Evolutionary conservation across 192 early-diverging fungal genomes (phyloP).

Genomic region (Lunasporangiospora selenospora): DNA sequence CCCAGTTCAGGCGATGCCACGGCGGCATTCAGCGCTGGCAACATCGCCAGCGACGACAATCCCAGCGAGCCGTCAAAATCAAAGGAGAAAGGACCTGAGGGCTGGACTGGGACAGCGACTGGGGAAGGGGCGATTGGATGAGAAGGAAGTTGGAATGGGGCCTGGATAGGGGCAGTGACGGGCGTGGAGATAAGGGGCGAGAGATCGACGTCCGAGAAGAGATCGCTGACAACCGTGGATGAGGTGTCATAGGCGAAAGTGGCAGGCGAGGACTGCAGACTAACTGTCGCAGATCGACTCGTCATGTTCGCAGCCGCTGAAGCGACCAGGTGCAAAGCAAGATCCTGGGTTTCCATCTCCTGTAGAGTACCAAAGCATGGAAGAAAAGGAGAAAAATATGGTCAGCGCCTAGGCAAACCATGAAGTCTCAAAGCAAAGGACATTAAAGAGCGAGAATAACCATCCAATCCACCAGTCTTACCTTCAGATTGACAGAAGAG

Average conservation of each 20-base stretch:
- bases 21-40: too few species aligned
- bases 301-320: slow-evolving; percentile 29
- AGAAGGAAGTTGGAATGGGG: background rate
- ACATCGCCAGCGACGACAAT: slow-evolving; percentile 9
- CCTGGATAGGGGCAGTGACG: slow-evolving; percentile 11
- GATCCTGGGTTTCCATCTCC: slow-evolving; percentile 25
- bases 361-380: background rate
- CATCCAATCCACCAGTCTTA: too few species aligned
- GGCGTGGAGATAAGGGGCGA: slow-evolving; percentile 36
- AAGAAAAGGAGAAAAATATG: background rate
- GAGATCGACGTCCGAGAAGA: slow-evolving; percentile 43
- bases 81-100: too few species aligned
- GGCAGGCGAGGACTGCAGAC: too few species aligned
- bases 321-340: slow-evolving; percentile 37
- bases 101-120: slow-evolving; percentile 11
- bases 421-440: too few species aligned
- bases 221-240: slow-evolving; percentile 24
- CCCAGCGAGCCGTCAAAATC: too few species aligned
- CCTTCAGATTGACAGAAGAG: slow-evolving; percentile 25
- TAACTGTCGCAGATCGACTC: too few species aligned
- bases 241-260: slow-evolving; percentile 8
- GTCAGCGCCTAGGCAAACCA: too few species aligned
- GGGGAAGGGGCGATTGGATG: slow-evolving; percentile 7
- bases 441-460: too few species aligned
- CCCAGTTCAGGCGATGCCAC: slow-evolving; percentile 36